A percentile compares a stretch with the other conserved stretches of the same genome.
Conservation (phyloP, 495 filamentous ascomycete species). For the Thermothielavioides terrestris region DNA sequence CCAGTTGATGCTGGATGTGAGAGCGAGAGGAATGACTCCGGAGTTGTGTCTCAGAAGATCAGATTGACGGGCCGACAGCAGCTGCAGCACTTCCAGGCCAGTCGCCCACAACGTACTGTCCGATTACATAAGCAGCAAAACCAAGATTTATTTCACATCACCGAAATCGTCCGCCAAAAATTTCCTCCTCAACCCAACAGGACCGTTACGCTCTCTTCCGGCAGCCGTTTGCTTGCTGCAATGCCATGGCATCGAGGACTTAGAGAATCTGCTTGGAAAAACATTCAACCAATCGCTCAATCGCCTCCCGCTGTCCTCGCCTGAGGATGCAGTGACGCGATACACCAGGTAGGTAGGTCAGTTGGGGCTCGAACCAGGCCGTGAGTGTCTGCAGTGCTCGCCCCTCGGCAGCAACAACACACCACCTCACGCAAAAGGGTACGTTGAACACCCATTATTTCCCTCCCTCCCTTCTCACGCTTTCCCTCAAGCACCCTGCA, state of each 20-base stretch:
- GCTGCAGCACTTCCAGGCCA: not conserved
- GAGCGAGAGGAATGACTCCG: no score
- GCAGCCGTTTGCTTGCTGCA: not conserved
- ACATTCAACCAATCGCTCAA: not conserved
- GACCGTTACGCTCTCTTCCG: not conserved
- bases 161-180: not conserved
- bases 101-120: no score
- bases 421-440: not conserved
- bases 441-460: no score
- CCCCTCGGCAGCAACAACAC: not conserved
- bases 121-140: not conserved
- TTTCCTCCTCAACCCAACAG: not conserved
- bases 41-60: no score
- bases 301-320: not conserved
- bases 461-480: not conserved
- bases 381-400: not conserved
- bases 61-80: not conserved
- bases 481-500: not conserved
- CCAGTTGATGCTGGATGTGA: no score
- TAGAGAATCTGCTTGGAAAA: not conserved
- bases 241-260: not conserved
- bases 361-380: no score
- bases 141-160: not conserved
- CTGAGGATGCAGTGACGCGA: not conserved
- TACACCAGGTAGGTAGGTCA: conserved; percentile 3